phyloP scores from a whole-genome alignment of 1,284 basidiomycete genomes.

The Trichosporon coremiiforme region DNA sequence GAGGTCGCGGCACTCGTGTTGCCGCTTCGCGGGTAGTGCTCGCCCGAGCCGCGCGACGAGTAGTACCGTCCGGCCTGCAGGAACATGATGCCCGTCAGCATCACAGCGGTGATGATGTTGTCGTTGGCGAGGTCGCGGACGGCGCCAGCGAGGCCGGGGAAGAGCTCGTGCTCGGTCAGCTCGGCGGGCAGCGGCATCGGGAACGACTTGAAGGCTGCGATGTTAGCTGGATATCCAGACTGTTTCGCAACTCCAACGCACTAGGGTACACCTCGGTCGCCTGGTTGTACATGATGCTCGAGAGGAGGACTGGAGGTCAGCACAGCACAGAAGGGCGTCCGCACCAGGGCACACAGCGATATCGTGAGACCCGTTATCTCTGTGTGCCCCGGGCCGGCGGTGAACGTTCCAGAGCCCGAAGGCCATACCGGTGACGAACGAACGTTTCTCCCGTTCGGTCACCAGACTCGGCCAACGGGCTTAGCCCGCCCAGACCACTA shows the following conservation, averaged over 20 bases:
- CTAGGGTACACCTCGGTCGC: slow-evolving; percentile 48
- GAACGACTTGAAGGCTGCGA: slow-evolving; percentile 43
- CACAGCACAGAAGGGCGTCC: not conserved
- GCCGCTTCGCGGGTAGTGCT: slow-evolving; percentile 22
- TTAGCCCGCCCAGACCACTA: slow-evolving; percentile 15
- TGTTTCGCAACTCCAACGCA: slow-evolving; percentile 27
- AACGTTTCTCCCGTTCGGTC: not conserved
- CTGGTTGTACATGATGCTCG: slow-evolving; percentile 50
- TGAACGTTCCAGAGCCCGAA: too few species aligned
- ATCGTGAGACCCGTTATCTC: not conserved
- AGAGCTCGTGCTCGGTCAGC: slow-evolving; percentile 40
- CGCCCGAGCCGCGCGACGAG: slow-evolving; percentile 30
- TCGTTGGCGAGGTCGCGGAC: slow-evolving; percentile 52
- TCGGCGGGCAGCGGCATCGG: slow-evolving; percentile 41
- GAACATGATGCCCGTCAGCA: slow-evolving; percentile 54
- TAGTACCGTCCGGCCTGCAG: slow-evolving; percentile 54
- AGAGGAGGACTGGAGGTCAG: slow-evolving; percentile 43
- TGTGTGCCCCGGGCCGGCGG: not conserved
- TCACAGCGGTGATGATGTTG: slow-evolving; percentile 54
- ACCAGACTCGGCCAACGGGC: not conserved
- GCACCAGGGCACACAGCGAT: not conserved
- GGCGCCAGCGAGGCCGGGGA: slow-evolving; percentile 41
- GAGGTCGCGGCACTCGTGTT: slow-evolving; percentile 30
- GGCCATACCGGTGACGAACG: too few species aligned
- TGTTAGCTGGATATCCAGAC: slow-evolving; percentile 8